A percentile compares a stretch with the other conserved stretches of the same genome.
These are phyloP conservation scores for Populus tomentosa DNA, from an alignment of 441 rosid species.

Conservation along the genomic window DNA sequence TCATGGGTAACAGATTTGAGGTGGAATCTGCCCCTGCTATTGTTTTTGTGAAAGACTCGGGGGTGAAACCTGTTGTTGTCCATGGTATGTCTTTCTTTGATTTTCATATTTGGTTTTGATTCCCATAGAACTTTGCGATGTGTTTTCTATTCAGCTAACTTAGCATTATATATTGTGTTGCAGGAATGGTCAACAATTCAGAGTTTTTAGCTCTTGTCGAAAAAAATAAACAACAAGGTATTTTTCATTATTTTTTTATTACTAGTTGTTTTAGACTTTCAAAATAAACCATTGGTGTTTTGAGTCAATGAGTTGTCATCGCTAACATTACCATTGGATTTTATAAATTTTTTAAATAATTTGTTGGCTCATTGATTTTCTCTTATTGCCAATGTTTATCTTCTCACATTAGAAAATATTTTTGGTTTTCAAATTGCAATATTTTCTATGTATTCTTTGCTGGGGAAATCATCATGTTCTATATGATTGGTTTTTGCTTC, in stretches of 20 bases:
- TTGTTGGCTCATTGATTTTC: no score
- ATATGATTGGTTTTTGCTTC: no score
- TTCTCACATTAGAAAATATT: no score
- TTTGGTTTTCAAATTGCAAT: no score
- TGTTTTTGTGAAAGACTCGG: constrained; percentile 85
- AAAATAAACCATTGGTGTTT: no score
- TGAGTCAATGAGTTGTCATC: no score
- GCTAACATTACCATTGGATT: no score
- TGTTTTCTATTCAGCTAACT: constrained; percentile 19
- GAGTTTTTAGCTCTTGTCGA: constrained; percentile 68
- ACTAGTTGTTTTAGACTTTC: background rate
- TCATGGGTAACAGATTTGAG: constrained; percentile 62
- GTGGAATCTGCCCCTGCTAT: constrained; percentile 97
- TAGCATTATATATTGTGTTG: constrained; percentile 23
- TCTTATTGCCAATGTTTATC: no score
- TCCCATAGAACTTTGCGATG: constrained; percentile 6
- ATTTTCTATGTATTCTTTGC: no score
- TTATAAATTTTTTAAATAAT: no score
- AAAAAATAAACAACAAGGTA: constrained; percentile 83
- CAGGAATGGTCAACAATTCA: constrained; percentile 78
- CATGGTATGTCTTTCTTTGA: constrained; percentile 49
- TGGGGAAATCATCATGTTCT: no score
- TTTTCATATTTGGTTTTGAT: constrained; percentile 16
- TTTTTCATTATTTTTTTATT: background rate
- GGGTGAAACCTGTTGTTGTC: constrained; percentile 78